A percentile compares a stretch with the other conserved stretches of the same genome.
These are phyloP conservation scores for Royoungia palumana DNA, from an alignment of 768 basidiomycete genomes.

Conservation along the genomic window DNA sequence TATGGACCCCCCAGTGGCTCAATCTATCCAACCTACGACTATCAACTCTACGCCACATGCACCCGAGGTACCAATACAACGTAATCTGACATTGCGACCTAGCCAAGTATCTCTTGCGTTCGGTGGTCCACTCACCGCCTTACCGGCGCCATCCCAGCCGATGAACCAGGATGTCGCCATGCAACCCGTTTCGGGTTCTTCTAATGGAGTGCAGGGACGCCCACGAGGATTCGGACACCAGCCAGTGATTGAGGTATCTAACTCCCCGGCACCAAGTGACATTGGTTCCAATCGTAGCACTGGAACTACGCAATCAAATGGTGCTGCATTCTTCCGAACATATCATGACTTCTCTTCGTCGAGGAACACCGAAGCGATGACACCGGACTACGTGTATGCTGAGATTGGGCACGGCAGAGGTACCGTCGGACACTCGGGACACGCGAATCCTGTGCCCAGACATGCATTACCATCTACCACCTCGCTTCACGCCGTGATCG, in stretches of 20 bases:
- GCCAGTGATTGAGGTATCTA: constrained; percentile 60
- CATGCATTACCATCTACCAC: constrained; percentile 21
- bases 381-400: constrained; percentile 71
- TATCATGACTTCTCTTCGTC: constrained; percentile 46
- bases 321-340: constrained; percentile 58
- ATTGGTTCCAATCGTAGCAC: constrained; percentile 54
- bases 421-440: constrained; percentile 24
- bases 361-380: constrained; percentile 53
- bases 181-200: constrained; percentile 33
- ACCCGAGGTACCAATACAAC: constrained; percentile 31
- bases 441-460: constrained; percentile 18
- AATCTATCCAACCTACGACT: constrained; percentile 9
- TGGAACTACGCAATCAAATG: constrained; percentile 51
- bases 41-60: constrained; percentile 10
- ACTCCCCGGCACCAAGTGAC: constrained; percentile 60
- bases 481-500: constrained; percentile 19
- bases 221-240: constrained; percentile 44
- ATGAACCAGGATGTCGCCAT: constrained; percentile 27
- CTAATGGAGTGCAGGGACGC: constrained; percentile 39
- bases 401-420: constrained; percentile 77
- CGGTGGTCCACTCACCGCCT: constrained; percentile 1
- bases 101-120: constrained; percentile 13
- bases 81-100: constrained; percentile 24
- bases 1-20: constrained; percentile 9
- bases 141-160: constrained; percentile 4